Evolutionary conservation across 768 basidiomycete genomes (phyloP), one percentile per base, ranked within the genome.

Genomic region (Auriscalpium microsporum): DNA sequence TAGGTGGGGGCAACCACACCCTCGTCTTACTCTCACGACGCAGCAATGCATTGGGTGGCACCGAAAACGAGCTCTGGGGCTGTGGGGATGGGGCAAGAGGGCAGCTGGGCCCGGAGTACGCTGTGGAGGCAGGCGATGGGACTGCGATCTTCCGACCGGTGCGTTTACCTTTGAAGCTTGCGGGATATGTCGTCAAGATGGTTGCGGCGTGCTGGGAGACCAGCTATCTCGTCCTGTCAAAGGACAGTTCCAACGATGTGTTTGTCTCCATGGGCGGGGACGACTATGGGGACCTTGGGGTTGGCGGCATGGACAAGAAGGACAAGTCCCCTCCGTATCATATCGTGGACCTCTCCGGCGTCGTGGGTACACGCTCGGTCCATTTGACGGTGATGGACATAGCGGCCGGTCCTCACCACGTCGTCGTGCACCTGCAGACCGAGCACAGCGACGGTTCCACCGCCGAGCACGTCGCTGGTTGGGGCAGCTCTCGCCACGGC

Each of bases 401-500:
- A 28, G 67, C 69, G 2, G 72, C 88, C 2, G 89, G 90, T 3
- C 85, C 86, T 38, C 84, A 88, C 56, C 89, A 95, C 64, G 78
- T 85, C 56, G 65, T 91, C 38, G 76, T 66, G 5, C 70, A 75
- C 16, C 53, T 89, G 14, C 62, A 66, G 13, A 47, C 64, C 9
- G 56, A 65, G 11, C 46, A 62, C 21, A 50, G 54, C 2, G 65
- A 70, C 50, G 63, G 64, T 19, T 54, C 58, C 17, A 46, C 58
- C 5, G 51, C 53, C 16, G 68, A 64, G 50, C 59, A 69, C 46
- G 28, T 78, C 11, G 74, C 85, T 6, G 94, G 93, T 8, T 97
- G 94, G 94, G 94, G 94, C 6, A 73, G 83, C 2, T 78, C 82
- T 13, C 75, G 94, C 35, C 91, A 94, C 63, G 91, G 92, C 4